Percentiles rank a stretch among this genome's conserved stretches.
phyloP scores from a whole-genome alignment of 2,329 filamentous ascomycete species.

The Scedosporium dehoogii region DNA sequence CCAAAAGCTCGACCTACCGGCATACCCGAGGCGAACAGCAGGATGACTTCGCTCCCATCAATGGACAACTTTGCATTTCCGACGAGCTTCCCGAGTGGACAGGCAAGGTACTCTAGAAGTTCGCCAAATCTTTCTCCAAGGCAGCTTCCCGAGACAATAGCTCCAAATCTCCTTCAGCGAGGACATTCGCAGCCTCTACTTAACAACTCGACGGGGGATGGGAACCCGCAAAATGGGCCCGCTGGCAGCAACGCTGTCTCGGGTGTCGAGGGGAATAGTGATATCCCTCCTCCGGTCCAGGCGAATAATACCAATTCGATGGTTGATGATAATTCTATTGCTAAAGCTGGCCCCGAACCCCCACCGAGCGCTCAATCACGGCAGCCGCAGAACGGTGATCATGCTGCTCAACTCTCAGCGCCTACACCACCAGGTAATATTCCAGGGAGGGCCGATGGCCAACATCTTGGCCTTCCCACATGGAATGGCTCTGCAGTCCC shows the following conservation, averaged over 20 bases:
- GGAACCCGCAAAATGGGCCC: background rate
- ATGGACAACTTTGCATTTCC: slow-evolving; percentile 23
- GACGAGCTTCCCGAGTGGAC: slow-evolving; percentile 9
- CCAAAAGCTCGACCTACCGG: background rate
- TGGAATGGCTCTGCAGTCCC: background rate
- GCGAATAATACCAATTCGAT: background rate
- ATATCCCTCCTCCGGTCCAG: background rate
- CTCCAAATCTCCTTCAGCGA: background rate
- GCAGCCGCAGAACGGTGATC: background rate
- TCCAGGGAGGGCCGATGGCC: no score
- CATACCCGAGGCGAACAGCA: background rate
- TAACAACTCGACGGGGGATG: background rate
- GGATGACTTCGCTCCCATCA: slow-evolving; percentile 17
- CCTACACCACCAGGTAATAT: no score
- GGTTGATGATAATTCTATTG: background rate
- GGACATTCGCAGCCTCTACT: background rate
- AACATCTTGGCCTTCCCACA: background rate
- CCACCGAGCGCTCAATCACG: background rate
- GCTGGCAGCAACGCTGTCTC: background rate
- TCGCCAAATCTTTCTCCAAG: slow-evolving; percentile 27
- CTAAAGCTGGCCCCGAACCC: background rate
- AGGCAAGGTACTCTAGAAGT: slow-evolving; percentile 13
- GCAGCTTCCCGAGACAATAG: slow-evolving; percentile 12
- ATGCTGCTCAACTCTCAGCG: no score
- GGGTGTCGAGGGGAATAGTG: background rate